Conservation (phyloP, 208 protist species). For the Herpetomonas samuelpessoai region DNA sequence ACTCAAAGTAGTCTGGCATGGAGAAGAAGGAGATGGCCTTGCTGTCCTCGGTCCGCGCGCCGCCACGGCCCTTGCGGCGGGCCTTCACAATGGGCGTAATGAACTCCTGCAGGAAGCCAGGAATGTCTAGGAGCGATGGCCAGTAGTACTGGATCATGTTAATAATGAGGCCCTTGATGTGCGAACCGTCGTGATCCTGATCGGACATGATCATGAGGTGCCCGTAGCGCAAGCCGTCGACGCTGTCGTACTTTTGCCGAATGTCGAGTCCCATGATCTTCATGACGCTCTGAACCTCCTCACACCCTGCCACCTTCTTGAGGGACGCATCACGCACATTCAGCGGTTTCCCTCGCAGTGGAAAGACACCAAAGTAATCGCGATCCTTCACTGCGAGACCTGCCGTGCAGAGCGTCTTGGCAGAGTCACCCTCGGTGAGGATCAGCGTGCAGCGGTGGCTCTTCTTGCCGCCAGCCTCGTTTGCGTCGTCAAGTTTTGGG, state of each 20-base stretch:
- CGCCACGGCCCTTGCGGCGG: conserved; percentile 74
- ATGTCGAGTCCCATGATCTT: conserved; percentile 97
- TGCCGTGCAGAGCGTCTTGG: conserved; percentile 97
- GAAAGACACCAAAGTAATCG: conserved; percentile 99
- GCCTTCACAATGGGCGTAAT: conserved; percentile 99
- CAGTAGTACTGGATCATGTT: conserved; percentile 99
- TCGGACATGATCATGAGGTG: conserved; percentile 99
- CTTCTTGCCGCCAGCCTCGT: conserved; percentile 97
- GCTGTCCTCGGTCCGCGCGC: conserved; percentile 18
- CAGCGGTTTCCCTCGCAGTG: conserved; percentile 98
- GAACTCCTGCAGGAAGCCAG: conserved; percentile 99
- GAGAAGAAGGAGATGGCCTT: conserved; percentile 97
- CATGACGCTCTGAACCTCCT: conserved; percentile 94
- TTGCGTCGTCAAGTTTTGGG: conserved; percentile 99
- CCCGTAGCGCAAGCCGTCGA: conserved; percentile 97
- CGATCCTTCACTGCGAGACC: conserved; percentile 98
- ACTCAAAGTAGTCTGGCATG: conserved; percentile 98
- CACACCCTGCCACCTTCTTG: conserved; percentile 94
- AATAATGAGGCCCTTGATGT: conserved; percentile 99
- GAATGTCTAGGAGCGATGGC: conserved; percentile 95
- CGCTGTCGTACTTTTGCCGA: conserved; percentile 85
- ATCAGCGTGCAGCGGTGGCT: conserved; percentile 99
- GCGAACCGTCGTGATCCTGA: conserved; percentile 99
- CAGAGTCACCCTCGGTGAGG: conserved; percentile 99
- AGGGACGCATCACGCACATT: conserved; percentile 98